Percentiles rank a stretch among this genome's conserved stretches.
phyloP scores from a whole-genome alignment of 2,329 filamentous ascomycete species.

The Orbilia blumenaviensis region DNA sequence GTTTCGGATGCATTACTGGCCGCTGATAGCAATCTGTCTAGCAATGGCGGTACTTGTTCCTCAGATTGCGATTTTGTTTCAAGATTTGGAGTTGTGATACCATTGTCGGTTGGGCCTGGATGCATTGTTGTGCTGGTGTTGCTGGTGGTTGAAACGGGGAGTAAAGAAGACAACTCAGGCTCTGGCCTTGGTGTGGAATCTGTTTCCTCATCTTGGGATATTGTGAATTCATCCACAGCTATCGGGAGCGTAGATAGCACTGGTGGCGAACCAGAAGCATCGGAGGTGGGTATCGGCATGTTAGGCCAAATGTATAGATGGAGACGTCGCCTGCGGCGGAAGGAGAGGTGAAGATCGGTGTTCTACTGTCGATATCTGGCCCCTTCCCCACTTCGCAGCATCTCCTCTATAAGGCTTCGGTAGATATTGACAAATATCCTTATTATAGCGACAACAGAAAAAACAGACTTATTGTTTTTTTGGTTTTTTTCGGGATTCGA shows the following conservation, averaged over 20 bases:
- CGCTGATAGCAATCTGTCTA: constrained; percentile 33
- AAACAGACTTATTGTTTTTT: neutral
- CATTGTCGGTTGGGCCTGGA: neutral
- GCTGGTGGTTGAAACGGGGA: neutral
- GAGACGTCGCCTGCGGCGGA: constrained; percentile 13
- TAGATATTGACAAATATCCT: neutral
- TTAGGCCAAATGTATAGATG: constrained; percentile 14
- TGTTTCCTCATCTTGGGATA: constrained; percentile 21
- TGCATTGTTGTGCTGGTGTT: constrained; percentile 1
- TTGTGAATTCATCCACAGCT: neutral
- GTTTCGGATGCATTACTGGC: constrained; percentile 40
- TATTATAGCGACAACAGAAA: neutral
- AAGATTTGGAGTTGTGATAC: neutral
- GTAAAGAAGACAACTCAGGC: constrained; percentile 6
- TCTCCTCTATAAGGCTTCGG: constrained; percentile 15
- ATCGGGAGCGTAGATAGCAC: neutral
- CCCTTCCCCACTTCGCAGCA: constrained; percentile 39
- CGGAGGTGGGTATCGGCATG: constrained; percentile 38
- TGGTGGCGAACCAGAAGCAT: constrained; percentile 19
- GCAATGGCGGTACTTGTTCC: constrained; percentile 4
- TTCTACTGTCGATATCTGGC: constrained; percentile 30
- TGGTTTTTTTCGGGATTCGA: too few relatives aligned
- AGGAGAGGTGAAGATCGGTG: neutral
- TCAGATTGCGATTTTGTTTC: constrained; percentile 1
- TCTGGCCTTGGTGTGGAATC: constrained; percentile 18